Percentiles rank a stretch among this genome's conserved stretches.
phyloP scores from a whole-genome alignment of 805 yeast species.

The Candida oleophila region DNA sequence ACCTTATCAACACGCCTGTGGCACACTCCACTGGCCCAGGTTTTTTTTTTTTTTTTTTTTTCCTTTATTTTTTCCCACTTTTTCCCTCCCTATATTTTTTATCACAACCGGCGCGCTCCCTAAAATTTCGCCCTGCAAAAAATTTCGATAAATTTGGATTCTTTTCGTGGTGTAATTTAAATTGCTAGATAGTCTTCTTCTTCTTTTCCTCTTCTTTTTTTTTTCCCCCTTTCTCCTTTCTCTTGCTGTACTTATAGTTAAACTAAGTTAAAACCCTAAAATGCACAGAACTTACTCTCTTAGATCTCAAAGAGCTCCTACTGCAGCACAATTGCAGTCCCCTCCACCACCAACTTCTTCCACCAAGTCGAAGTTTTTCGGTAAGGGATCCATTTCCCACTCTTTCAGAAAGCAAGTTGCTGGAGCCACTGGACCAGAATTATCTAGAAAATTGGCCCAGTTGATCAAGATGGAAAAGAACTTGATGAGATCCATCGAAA shows the following conservation, averaged over 20 bases:
- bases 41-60: not conserved
- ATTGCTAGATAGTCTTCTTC: not conserved
- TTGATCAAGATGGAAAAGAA: conserved; percentile 95
- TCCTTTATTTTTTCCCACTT: not conserved
- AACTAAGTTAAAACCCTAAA: conserved; percentile 8
- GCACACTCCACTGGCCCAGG: too few species aligned
- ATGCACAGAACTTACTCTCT: conserved; percentile 87
- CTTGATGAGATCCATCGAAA: conserved; percentile 89
- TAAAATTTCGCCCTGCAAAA: not conserved
- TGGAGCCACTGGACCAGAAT: conserved; percentile 91
- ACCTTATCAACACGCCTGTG: too few species aligned
- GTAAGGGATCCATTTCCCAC: conserved; percentile 67
- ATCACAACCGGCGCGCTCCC: not conserved
- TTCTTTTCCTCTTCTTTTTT: not conserved
- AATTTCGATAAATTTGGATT: not conserved
- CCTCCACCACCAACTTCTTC: conserved; percentile 83
- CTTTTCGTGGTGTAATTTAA: not conserved
- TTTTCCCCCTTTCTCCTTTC: not conserved
- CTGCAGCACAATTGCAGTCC: conserved; percentile 75
- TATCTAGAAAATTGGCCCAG: conserved; percentile 86
- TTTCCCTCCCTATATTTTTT: not conserved
- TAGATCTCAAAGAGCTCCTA: conserved; percentile 77
- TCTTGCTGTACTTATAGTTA: not conserved
- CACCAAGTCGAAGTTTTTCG: conserved; percentile 72
- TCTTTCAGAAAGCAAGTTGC: conserved; percentile 80